phyloP scores from a whole-genome alignment of 2,329 filamentous ascomycete genomes.

The Pseudonectria buxi region DNA sequence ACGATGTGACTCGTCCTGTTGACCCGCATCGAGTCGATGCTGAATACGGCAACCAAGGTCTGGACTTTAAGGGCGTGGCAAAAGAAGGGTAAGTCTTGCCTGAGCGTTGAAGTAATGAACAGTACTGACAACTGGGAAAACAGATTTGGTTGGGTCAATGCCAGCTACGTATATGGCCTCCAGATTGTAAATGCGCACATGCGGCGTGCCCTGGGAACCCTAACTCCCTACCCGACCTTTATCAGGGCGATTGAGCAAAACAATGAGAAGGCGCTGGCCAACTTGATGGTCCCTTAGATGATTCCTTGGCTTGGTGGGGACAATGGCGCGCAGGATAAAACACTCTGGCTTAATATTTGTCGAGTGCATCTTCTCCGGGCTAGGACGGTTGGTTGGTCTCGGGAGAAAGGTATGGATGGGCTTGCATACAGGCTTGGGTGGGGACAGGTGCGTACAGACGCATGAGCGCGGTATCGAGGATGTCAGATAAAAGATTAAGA shows the following conservation, averaged over 20 bases:
- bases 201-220: constrained; percentile 77
- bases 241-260: constrained; percentile 57
- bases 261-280: constrained; percentile 46
- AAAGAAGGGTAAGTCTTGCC: constrained; percentile 68
- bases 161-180: constrained; percentile 90
- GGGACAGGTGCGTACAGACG: too few relatives aligned
- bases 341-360: too few relatives aligned
- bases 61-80: constrained; percentile 91
- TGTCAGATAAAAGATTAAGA: too few relatives aligned
- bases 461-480: too few relatives aligned
- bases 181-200: constrained; percentile 85
- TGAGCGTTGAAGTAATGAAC: neutral
- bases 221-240: constrained; percentile 82
- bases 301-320: neutral
- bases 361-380: too few relatives aligned
- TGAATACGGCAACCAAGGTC: constrained; percentile 95
- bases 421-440: too few relatives aligned
- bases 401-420: too few relatives aligned
- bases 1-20: constrained; percentile 84
- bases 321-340: too few relatives aligned
- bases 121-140: constrained; percentile 20
- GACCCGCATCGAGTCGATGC: constrained; percentile 93
- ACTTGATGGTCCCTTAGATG: constrained; percentile 24
- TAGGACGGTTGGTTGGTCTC: too few relatives aligned
- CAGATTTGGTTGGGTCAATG: constrained; percentile 98